Evolutionary conservation across 139 green algal genomes (phyloP), one percentile per base, ranked within the genome.

Genomic region (Edaphochlamys debaryana): DNA sequence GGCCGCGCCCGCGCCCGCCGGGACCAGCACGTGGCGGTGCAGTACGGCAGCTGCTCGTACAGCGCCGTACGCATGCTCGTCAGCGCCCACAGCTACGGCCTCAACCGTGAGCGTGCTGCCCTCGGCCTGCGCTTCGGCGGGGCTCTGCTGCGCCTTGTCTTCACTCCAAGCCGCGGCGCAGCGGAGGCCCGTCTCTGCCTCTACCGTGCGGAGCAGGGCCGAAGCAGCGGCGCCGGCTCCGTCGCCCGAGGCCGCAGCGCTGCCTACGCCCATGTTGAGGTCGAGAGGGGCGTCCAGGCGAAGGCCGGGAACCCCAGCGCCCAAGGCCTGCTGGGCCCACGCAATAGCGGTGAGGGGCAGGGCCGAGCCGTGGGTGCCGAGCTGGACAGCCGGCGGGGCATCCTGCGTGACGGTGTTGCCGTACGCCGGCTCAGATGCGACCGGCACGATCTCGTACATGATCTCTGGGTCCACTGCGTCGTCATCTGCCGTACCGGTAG

Each of bases 301-400:
- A 0, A 86, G 11, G 20, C 78, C 78, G 0, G 48, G 50, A 13
- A 76, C 66, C 15, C 66, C 66, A 2, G 78, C 69, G 1, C 76
- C 66, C 15, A 67, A 72, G 30, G 73, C 78, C 50, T 90, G 87
- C 72, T 88, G 87, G 30, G 48, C 74, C 30, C 80, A 3, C 13
- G 67, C 78, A 22, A 90, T 67, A 0, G 63, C 71, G 1, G 69
- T 36, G 17, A 85, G 62, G 45, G 69, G 25, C 56, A 41, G 19
- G 5, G 34, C 20, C 29, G 23, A 13, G 41, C 32, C 37, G 40
- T 37, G 4, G 6, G 56, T 19, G 50, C 20, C 22, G 13, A 62
- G 52, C 13, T 30, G 17, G 2, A 29, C 23, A 6, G 56, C 56
- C 56, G 1, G 3, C 25, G 2, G n/a, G 56, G 15, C 56, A 6